Evolutionary conservation across 2,329 filamentous ascomycete genomes (phyloP), one percentile per base, ranked within the genome.

Genomic region (Aspergillus brasiliensis): DNA sequence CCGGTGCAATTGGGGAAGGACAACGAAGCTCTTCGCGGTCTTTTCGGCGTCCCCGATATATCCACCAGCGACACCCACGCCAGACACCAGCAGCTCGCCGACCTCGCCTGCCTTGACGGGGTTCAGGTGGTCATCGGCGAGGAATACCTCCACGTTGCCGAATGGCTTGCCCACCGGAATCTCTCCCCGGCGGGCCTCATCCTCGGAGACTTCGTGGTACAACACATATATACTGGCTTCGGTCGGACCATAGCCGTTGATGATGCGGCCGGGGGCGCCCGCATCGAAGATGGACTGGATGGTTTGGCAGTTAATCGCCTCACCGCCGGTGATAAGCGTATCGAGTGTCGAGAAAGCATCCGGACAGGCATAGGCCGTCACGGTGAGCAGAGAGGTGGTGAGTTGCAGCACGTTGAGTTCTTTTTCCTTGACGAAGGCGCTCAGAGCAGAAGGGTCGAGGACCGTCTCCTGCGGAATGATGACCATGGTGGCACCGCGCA

Each of bases 21-120:
- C 86, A 6, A 94, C 69, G 64, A 95, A 95, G 74, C 93, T 92
- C 65, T 85, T 77, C 51, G 82, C 76, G 58, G 85, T 93, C 66
- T 86, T 83, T 57, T 84, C 80, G 0, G 79, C 77, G 5, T 81
- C 66, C 10, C 75, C 84, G 1, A 88, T 78, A 68, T 94, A 95
- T 3, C 88, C 88, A 70, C 91, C 88, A 2, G 91, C 89, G 19
- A 96, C 80, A 52, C 91, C 92, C 51, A 84, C 17, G 1, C 68
- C 70, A 1, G 58, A 67, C 5, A 72, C 58, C 27, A 60, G 62
- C 5, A 71, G 47, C 42, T 72, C 68, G 0, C 70, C 70, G 17
- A 60, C 47, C 7, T 66, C 58, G 0, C 67, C 66, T 13, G 58
- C 51, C 7, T 25, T 13, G 5, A 66, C 61, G 2, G 53, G 46